Conservation (phyloP, 495 filamentous ascomycete species). For the Podospora comata region DNA sequence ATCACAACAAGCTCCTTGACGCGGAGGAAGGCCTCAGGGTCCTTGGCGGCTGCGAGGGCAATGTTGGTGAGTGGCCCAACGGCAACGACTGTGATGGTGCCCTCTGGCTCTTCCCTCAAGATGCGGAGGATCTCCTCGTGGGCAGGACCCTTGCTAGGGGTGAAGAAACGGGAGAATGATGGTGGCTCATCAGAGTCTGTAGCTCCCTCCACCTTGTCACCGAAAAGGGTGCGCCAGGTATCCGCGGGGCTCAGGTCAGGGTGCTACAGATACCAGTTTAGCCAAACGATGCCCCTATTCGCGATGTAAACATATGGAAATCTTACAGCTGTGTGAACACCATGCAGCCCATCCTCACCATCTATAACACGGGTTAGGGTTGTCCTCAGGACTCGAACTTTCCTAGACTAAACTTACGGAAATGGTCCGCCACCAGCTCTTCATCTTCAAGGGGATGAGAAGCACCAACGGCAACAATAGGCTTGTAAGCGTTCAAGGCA, state of each 20-base stretch:
- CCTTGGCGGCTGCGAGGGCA: constrained; percentile 78
- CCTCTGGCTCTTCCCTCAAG: constrained; percentile 69
- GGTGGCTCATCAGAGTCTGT: constrained; percentile 35
- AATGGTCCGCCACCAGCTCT: constrained; percentile 80
- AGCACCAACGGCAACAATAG: constrained; percentile 82
- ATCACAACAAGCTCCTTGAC: constrained; percentile 94
- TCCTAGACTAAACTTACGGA: constrained; percentile 54
- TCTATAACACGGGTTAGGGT: constrained; percentile 49
- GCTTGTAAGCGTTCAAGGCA: constrained; percentile 63
- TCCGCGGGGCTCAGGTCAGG: constrained; percentile 80
- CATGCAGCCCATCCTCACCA: constrained; percentile 83
- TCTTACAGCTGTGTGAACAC: constrained; percentile 77
- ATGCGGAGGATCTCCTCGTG: constrained; percentile 83
- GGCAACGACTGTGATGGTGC: constrained; percentile 84
- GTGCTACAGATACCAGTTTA: constrained; percentile 53
- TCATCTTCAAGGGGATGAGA: constrained; percentile 82
- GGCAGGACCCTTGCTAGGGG: constrained; percentile 64
- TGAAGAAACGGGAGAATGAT: constrained; percentile 58
- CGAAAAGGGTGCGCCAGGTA: constrained; percentile 82
- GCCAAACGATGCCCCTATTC: background rate
- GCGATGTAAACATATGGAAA: background rate
- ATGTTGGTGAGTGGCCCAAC: constrained; percentile 90
- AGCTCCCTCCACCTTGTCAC: constrained; percentile 44
- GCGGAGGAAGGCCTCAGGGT: constrained; percentile 80
- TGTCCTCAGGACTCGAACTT: background rate